A percentile compares a stretch with the other conserved stretches of the same genome.
Evolutionary conservation across 2,329 filamentous ascomycete species (phyloP).

Genomic region (Peltaster fructicola): DNA sequence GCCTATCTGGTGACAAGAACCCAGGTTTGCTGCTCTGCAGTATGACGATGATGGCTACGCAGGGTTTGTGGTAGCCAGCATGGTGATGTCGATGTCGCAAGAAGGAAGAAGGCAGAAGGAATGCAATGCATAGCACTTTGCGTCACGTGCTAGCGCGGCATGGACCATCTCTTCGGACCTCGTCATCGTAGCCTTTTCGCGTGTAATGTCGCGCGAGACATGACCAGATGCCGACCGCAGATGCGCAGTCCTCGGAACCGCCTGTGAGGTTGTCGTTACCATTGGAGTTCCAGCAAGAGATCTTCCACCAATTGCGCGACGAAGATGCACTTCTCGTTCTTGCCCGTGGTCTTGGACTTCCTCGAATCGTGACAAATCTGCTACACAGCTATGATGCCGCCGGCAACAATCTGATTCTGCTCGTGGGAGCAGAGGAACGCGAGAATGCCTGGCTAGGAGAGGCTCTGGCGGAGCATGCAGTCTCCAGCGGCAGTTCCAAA

Average conservation of each 20-base stretch:
- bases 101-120: no score
- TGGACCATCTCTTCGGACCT: no score
- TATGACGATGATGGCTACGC: no score
- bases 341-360: slow-evolving; percentile 76
- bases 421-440: slow-evolving; percentile 77
- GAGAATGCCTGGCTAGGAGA: slow-evolving; percentile 97
- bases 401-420: slow-evolving; percentile 77
- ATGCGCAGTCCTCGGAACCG: slow-evolving; percentile 8
- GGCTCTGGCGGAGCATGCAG: slow-evolving; percentile 85
- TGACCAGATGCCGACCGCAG: no score
- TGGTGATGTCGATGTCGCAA: no score
- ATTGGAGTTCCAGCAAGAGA: slow-evolving; percentile 79
- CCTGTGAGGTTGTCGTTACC: slow-evolving; percentile 71
- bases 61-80: no score
- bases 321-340: slow-evolving; percentile 91
- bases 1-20: no score
- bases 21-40: no score
- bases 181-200: no score
- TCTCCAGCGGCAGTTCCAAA: slow-evolving; percentile 64
- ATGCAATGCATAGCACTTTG: no score
- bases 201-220: neutral
- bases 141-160: no score
- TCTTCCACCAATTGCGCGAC: slow-evolving; percentile 75
- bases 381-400: slow-evolving; percentile 93
- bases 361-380: slow-evolving; percentile 86